phyloP scores from a whole-genome alignment of 2,329 filamentous ascomycete species.

The Myriosclerotinia curreyana region DNA sequence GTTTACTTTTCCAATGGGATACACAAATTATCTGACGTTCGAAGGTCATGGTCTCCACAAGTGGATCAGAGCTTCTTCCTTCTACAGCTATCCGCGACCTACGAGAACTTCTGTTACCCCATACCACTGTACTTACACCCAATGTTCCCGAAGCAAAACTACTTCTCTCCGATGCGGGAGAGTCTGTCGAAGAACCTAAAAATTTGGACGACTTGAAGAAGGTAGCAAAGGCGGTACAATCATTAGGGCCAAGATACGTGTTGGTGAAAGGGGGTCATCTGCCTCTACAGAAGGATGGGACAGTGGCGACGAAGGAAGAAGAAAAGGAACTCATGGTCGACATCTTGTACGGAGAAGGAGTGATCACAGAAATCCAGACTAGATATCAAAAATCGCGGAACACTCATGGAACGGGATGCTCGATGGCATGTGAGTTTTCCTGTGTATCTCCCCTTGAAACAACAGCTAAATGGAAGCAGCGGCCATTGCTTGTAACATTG shows the following conservation, averaged over 20 bases:
- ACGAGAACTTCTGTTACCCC: constrained; percentile 57
- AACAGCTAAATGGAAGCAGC: constrained; percentile 42
- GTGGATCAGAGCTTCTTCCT: constrained; percentile 67
- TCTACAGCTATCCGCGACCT: constrained; percentile 61
- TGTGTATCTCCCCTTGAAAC: neutral
- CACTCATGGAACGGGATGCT: constrained; percentile 94
- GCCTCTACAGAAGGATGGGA: constrained; percentile 66
- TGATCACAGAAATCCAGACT: constrained; percentile 63
- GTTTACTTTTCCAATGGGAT: constrained; percentile 24
- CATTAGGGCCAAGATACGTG: constrained; percentile 73
- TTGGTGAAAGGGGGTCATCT: constrained; percentile 88
- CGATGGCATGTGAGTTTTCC: constrained; percentile 71
- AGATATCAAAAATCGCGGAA: constrained; percentile 70
- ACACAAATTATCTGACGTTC: constrained; percentile 22
- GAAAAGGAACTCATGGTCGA: constrained; percentile 71
- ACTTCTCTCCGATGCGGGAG: constrained; percentile 55
- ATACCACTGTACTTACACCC: constrained; percentile 68
- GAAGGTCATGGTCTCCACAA: constrained; percentile 89
- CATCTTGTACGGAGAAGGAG: constrained; percentile 63
- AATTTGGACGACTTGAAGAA: constrained; percentile 63
- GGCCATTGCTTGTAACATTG: constrained; percentile 71
- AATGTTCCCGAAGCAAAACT: constrained; percentile 73
- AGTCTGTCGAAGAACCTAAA: constrained; percentile 46
- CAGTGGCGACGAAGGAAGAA: constrained; percentile 54
- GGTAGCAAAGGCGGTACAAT: constrained; percentile 63